Conservation (phyloP, 1,284 basidiomycete species). For the Anthracocystis panici-leucophaei region DNA sequence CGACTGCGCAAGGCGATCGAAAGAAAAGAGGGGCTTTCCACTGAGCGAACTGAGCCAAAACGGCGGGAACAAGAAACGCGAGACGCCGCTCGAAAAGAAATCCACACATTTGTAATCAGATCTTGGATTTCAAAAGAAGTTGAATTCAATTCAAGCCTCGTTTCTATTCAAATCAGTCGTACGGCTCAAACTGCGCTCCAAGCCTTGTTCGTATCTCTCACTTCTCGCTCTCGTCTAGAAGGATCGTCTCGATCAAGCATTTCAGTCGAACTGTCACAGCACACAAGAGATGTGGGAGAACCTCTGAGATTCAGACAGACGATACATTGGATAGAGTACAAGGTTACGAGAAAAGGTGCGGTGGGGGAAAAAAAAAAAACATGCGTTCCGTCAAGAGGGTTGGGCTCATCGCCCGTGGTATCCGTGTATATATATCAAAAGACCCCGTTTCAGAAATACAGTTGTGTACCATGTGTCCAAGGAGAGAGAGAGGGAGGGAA, state of each 20-base stretch:
- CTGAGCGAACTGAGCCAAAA: slow-evolving; percentile 1
- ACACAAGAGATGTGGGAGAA: background rate
- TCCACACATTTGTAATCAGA: slow-evolving; percentile 25
- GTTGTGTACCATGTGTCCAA: slow-evolving; percentile 5
- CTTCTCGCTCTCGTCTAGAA: background rate
- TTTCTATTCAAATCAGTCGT: background rate
- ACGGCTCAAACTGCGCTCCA: background rate
- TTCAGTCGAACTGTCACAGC: background rate
- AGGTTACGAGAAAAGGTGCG: background rate
- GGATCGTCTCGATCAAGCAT: background rate
- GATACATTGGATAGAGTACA: slow-evolving; percentile 22
- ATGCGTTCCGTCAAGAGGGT: slow-evolving; percentile 27
- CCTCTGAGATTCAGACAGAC: slow-evolving; percentile 3
- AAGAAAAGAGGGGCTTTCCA: slow-evolving; percentile 15
- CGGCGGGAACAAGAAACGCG: background rate
- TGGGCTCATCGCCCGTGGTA: slow-evolving; percentile 20
- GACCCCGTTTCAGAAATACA: slow-evolving; percentile 29
- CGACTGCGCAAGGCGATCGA: slow-evolving; percentile 32
- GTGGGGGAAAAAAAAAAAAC: background rate
- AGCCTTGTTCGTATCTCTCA: background rate
- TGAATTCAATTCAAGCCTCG: no score
- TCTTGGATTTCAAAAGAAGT: background rate
- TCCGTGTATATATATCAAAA: slow-evolving; percentile 44
- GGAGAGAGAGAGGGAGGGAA: background rate
- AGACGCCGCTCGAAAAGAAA: slow-evolving; percentile 8